Base-by-base conservation (phyloP, 179 eudicot genomes). In the Monotropa hypopitys region DNA sequence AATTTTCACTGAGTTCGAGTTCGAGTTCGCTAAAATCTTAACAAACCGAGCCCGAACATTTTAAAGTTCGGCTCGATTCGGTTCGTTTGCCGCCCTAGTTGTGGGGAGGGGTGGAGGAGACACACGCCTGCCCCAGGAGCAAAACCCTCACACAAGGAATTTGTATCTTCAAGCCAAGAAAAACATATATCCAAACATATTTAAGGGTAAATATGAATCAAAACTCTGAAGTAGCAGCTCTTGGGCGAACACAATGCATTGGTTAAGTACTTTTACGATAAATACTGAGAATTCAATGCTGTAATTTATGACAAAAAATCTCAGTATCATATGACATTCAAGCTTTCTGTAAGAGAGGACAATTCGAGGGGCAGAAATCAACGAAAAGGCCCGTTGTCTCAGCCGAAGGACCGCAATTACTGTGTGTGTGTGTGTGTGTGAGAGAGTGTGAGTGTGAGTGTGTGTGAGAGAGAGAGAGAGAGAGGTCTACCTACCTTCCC, bases 401-500 rank as follows among this genome's bases (percentile, higher is more conserved):
- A 20, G 76, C 8, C n/a, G n/a, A 20, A 72, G n/a, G 57, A 51
- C 5, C 62, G 47, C 40, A 13, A n/a, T 26, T 28, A 70, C n/a
- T 42, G 40, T n/a, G n/a, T n/a, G n/a, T n/a, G n/a, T n/a, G n/a
- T n/a, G n/a, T n/a, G n/a, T n/a, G n/a, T 3, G n/a, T 16, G n/a
- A 43, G 23, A 70, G 53, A 43, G 40, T 2, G 1, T 2, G 1
- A 38, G 40, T 16, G n/a, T 21, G 23, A 70, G 53, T 21, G 40
- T 2, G 1, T 2, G 1, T 2, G 40, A 38, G 40, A 38, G 40
- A 35, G 40, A 35, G 40, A 35, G 2, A 1, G 4, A 1, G 38
- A 13, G 12, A 65, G 32, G 40, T n/a, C 5, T n/a, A 23, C 10
- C 73, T 89, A 95, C 99, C 98, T 95, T 83, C 89, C 89, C 57